Conservation (phyloP, 345 rosid species). For the Mercurialis annua region DNA sequence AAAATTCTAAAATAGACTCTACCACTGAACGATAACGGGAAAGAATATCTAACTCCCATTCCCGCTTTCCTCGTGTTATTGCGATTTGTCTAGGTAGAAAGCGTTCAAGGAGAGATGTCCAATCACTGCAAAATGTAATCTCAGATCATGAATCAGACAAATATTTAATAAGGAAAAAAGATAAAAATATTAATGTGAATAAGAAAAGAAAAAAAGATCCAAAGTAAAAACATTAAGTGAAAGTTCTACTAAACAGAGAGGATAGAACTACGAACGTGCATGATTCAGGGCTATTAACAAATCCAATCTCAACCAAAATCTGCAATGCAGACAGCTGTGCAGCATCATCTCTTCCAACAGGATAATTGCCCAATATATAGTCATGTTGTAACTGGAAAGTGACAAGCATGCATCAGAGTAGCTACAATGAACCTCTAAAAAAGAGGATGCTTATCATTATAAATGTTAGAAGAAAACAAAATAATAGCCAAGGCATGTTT, state of each 20-base stretch:
- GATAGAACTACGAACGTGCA: conserved; percentile 62
- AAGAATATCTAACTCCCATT: conserved; percentile 94
- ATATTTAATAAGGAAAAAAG: neutral
- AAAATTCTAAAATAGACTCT: conserved; percentile 6
- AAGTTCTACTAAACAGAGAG: neutral
- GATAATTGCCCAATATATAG: conserved; percentile 91
- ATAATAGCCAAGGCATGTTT: conserved; percentile 14
- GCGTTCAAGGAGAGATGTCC: conserved; percentile 87
- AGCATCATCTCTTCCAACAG: conserved; percentile 99
- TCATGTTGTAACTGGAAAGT: conserved; percentile 90
- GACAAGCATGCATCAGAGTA: conserved; percentile 25
- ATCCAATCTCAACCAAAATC: conserved; percentile 89
- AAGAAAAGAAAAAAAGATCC: neutral
- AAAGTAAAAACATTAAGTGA: neutral
- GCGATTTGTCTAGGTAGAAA: conserved; percentile 94
- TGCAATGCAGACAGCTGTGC: conserved; percentile 95
- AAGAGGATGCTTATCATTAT: neutral
- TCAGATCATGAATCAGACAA: neutral
- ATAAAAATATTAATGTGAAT: neutral
- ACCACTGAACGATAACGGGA: conserved; percentile 88
- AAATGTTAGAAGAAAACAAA: neutral
- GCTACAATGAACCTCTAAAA: neutral
- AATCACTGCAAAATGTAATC: conserved; percentile 49
- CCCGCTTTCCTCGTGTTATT: conserved; percentile 87
- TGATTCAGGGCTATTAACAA: conserved; percentile 74